These are phyloP conservation scores for Aulographum hederae DNA, from an alignment of 2,329 filamentous ascomycete species.

Conservation along the genomic window DNA sequence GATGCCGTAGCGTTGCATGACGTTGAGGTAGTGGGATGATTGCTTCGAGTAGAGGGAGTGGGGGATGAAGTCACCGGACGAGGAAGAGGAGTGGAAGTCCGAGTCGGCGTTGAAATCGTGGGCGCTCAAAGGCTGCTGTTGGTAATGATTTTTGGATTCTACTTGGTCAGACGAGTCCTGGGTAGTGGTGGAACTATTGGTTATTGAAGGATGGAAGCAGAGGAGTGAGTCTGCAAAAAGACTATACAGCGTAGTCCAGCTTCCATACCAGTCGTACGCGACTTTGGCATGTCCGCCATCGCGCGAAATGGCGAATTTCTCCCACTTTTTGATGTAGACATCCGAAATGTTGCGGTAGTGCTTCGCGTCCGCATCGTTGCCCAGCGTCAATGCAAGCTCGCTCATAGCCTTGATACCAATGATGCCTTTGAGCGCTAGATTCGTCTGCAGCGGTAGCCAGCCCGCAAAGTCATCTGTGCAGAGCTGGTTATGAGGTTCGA, in stretches of 20 bases:
- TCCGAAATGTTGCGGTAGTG: conserved; percentile 45
- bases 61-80: conserved; percentile 44
- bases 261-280: conserved; percentile 62
- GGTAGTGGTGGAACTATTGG: conserved; percentile 10
- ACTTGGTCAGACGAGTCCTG: conserved; percentile 4
- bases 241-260: conserved; percentile 75
- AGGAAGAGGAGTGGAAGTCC: conserved; percentile 5
- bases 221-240: conserved; percentile 64
- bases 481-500: conserved; percentile 59
- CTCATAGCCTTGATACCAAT: conserved; percentile 67
- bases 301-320: conserved; percentile 48
- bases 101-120: neutral
- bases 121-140: conserved; percentile 2
- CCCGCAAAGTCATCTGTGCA: conserved; percentile 77
- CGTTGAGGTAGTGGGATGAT: conserved; percentile 61
- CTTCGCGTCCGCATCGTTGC: conserved; percentile 35
- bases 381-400: conserved; percentile 45
- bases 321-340: conserved; percentile 56
- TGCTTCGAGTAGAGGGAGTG: conserved; percentile 61
- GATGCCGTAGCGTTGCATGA: conserved; percentile 65
- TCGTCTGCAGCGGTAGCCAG: conserved; percentile 60
- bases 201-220: conserved; percentile 52
- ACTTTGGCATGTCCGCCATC: conserved; percentile 58
- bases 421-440: conserved; percentile 69
- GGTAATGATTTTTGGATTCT: conserved; percentile 1